Evolutionary conservation across 164 flowering plant genomes (phyloP).

Genomic region (Umbellularia californica): DNA sequence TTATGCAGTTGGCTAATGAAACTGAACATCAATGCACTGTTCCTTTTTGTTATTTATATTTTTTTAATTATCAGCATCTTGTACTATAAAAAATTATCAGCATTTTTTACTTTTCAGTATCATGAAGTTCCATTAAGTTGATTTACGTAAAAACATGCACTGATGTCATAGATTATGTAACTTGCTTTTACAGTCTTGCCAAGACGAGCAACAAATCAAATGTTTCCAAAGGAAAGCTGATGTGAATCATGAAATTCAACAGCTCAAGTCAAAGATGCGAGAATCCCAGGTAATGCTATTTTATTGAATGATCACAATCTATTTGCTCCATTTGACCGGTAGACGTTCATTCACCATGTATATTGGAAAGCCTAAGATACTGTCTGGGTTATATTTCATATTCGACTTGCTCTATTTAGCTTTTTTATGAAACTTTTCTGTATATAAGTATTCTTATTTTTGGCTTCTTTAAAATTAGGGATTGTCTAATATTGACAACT

Average conservation of each 20-base stretch:
- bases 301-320: neutral
- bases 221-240: slow-evolving; percentile 87
- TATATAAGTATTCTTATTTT: no score
- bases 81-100: neutral
- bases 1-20: neutral
- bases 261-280: slow-evolving; percentile 85
- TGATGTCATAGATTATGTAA: neutral
- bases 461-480: no score
- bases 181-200: slow-evolving; percentile 45
- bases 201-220: slow-evolving; percentile 66
- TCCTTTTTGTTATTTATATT: neutral
- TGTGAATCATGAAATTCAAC: slow-evolving; percentile 95
- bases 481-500: no score
- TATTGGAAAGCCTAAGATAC: no score
- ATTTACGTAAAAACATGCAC: neutral
- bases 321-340: neutral
- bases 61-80: neutral
- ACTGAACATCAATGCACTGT: neutral
- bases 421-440: no score
- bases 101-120: neutral
- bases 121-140: neutral
- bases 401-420: no score
- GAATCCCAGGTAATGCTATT: slow-evolving; percentile 78
- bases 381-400: no score
- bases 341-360: no score